Evolutionary conservation across 257 asterid species (phyloP).

Genomic region (Rehmannia glutinosa): DNA sequence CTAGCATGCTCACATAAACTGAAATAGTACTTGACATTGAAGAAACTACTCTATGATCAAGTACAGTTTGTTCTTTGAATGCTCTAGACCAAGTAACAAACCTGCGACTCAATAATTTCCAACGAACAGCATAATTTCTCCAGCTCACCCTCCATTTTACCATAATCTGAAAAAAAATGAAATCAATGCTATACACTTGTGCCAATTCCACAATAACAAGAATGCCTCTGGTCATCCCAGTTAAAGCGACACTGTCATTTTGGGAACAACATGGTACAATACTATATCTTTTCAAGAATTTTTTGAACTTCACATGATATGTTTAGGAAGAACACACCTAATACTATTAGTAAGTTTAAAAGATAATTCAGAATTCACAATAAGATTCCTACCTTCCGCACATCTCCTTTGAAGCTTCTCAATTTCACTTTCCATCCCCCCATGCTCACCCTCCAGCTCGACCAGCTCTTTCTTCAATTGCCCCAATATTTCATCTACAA

Average conservation of each 20-base stretch:
- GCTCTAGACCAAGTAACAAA: constrained; percentile 18
- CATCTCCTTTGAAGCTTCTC: constrained; percentile 47
- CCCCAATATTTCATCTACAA: constrained; percentile 50
- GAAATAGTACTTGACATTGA: constrained; percentile 2
- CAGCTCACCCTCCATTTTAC: constrained; percentile 48
- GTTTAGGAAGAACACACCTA: background rate
- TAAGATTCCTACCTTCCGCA: constrained; percentile 44
- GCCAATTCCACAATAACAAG: background rate
- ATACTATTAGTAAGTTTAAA: background rate
- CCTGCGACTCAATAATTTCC: constrained; percentile 64
- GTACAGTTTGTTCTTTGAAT: background rate
- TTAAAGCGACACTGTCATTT: background rate
- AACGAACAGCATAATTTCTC: constrained; percentile 55
- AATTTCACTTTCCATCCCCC: constrained; percentile 37
- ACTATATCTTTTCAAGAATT: background rate
- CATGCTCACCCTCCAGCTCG: constrained; percentile 54
- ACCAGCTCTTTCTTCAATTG: constrained; percentile 49
- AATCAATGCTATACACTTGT: background rate
- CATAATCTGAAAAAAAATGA: constrained; percentile 39
- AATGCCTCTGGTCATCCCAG: background rate
- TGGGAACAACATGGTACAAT: background rate
- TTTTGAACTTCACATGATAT: background rate
- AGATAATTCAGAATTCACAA: background rate
- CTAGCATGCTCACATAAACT: constrained; percentile 2
- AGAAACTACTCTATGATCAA: background rate